Conservation (phyloP, 345 rosid genomes). For the Populus ilicifolia region DNA sequence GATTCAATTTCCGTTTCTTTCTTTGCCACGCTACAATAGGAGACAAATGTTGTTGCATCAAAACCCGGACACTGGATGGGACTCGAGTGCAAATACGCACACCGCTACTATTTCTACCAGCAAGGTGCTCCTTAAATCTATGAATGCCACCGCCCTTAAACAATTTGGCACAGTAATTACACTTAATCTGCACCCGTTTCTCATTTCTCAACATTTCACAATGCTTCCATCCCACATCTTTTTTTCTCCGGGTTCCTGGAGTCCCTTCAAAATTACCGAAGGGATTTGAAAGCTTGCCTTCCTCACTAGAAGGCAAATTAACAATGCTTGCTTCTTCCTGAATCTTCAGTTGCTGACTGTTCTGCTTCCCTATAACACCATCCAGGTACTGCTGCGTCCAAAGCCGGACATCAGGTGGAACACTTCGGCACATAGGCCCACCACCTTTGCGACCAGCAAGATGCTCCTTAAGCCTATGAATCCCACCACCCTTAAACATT, state of each 20-base stretch:
- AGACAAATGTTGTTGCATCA: constrained; percentile 24
- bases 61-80: constrained; percentile 19
- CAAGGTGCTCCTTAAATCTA: constrained; percentile 37
- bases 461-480: constrained; percentile 31
- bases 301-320: neutral
- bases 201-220: constrained; percentile 13
- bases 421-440: constrained; percentile 21
- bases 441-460: constrained; percentile 29
- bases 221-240: constrained; percentile 27
- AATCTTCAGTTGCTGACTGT: neutral
- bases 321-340: neutral
- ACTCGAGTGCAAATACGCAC: constrained; percentile 21
- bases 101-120: constrained; percentile 27
- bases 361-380: constrained; percentile 5
- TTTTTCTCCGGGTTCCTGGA: constrained; percentile 14
- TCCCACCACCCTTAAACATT: constrained; percentile 32
- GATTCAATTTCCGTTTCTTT: constrained; percentile 2
- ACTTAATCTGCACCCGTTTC: constrained; percentile 19
- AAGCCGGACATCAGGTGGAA: constrained; percentile 21
- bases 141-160: constrained; percentile 37
- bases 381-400: constrained; percentile 22
- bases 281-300: constrained; percentile 17
- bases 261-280: neutral
- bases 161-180: constrained; percentile 26
- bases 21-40: constrained; percentile 13